Percentiles rank a stretch among this genome's conserved stretches.
phyloP scores from a whole-genome alignment of 1,284 basidiomycete species.

The Puccinia novopanici region DNA sequence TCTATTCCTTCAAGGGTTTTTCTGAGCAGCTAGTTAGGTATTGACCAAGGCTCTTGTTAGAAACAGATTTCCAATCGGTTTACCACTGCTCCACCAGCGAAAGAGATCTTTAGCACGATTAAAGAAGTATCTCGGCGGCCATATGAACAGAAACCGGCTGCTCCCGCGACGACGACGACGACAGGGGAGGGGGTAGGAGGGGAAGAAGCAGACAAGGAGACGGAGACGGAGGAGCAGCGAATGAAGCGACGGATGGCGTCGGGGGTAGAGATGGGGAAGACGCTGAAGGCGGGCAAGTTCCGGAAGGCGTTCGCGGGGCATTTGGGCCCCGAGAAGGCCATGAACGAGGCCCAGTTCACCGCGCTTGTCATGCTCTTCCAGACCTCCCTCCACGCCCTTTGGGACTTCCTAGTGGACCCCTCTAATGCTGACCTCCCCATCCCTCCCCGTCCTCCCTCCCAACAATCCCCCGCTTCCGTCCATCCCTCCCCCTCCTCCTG shows the following conservation, averaged over 20 bases:
- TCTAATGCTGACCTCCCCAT: neutral
- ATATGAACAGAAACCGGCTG: neutral
- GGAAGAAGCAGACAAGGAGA: neutral
- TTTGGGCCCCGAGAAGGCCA: neutral
- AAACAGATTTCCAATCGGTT: conserved; percentile 10
- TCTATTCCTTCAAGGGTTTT: neutral
- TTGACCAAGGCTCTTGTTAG: neutral
- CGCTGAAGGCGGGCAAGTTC: neutral
- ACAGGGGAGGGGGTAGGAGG: neutral
- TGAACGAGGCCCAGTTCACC: conserved; percentile 17
- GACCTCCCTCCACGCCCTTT: neutral
- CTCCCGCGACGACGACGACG: neutral
- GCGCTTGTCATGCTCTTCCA: conserved; percentile 3
- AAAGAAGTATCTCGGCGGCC: conserved; percentile 10
- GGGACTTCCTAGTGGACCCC: conserved; percentile 21
- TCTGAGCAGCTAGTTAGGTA: no score
- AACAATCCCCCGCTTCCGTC: neutral
- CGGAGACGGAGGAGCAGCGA: neutral
- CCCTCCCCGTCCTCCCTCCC: neutral
- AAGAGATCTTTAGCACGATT: conserved; percentile 22
- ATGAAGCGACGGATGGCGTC: no score
- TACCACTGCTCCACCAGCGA: neutral
- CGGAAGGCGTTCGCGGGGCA: neutral
- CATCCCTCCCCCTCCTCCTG: neutral
- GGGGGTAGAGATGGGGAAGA: neutral